Conservation (phyloP, 164 flowering plant genomes). For the Pachysandra terminalis region DNA sequence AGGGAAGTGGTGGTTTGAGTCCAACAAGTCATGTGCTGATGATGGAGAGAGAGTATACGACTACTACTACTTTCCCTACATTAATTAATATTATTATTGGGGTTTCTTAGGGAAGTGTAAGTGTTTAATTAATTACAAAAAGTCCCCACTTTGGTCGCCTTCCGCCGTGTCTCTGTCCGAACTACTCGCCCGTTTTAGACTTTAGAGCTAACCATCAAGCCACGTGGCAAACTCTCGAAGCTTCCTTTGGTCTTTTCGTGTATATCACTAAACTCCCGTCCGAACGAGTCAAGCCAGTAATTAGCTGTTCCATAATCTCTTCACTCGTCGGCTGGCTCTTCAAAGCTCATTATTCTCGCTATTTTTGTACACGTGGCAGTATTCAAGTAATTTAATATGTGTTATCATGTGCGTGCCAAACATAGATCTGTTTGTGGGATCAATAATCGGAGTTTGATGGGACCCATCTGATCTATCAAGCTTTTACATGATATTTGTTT, state of each 20-base stretch:
- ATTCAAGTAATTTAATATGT: too few relatives aligned
- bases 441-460: too few relatives aligned
- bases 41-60: too few relatives aligned
- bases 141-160: neutral
- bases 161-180: neutral
- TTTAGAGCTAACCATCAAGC: neutral
- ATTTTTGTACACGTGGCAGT: neutral
- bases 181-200: neutral
- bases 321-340: neutral
- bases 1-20: neutral
- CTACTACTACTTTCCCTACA: neutral
- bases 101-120: neutral
- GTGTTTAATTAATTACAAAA: neutral
- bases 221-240: neutral
- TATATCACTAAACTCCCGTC: neutral
- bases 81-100: neutral
- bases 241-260: too few relatives aligned
- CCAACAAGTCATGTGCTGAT: constrained; percentile 12
- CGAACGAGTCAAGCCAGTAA: neutral
- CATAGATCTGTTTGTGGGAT: too few relatives aligned
- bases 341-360: neutral
- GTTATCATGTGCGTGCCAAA: too few relatives aligned
- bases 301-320: neutral
- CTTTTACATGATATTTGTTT: too few relatives aligned
- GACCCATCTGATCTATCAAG: too few relatives aligned